Conservation (phyloP, 352 stramenopile species). For the Globisporangium cylindrosporum region DNA sequence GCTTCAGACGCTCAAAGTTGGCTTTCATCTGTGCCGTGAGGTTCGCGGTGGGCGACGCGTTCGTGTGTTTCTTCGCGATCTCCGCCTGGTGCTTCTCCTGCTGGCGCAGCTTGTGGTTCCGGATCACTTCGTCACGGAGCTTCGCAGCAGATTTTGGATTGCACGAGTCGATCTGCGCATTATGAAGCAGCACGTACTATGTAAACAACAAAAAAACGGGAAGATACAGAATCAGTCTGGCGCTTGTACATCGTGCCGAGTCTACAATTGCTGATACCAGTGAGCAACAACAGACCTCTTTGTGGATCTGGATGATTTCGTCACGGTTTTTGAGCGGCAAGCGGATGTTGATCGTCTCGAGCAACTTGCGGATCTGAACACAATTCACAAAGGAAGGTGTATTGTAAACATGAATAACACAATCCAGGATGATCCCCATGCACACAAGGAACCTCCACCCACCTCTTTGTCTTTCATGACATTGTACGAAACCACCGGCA, state of each 20-base stretch:
- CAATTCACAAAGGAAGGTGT: neutral
- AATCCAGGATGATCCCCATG: neutral
- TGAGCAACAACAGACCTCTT: conserved; percentile 47
- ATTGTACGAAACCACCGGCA: conserved; percentile 81
- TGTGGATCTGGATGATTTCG: conserved; percentile 88
- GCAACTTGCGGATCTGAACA: conserved; percentile 50
- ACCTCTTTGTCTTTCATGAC: conserved; percentile 87
- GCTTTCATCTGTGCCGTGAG: conserved; percentile 62
- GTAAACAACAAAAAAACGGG: neutral
- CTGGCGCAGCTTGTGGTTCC: conserved; percentile 61
- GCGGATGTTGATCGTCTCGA: conserved; percentile 66
- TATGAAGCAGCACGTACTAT: conserved; percentile 76
- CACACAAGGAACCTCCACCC: neutral
- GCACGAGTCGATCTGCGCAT: conserved; percentile 77
- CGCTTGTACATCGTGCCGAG: neutral
- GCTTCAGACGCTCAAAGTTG: conserved; percentile 71
- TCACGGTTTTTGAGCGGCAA: conserved; percentile 63
- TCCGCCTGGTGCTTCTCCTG: conserved; percentile 58
- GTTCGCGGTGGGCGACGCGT: conserved; percentile 24
- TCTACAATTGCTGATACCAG: neutral
- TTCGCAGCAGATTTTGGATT: conserved; percentile 65
- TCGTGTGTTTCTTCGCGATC: conserved; percentile 25
- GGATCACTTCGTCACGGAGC: conserved; percentile 65
- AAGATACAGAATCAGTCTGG: neutral
- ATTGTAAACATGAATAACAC: neutral